Percentiles rank a stretch among this genome's conserved stretches.
phyloP scores from a whole-genome alignment of 805 yeast genomes.

The Monosporozyma aerobia region DNA sequence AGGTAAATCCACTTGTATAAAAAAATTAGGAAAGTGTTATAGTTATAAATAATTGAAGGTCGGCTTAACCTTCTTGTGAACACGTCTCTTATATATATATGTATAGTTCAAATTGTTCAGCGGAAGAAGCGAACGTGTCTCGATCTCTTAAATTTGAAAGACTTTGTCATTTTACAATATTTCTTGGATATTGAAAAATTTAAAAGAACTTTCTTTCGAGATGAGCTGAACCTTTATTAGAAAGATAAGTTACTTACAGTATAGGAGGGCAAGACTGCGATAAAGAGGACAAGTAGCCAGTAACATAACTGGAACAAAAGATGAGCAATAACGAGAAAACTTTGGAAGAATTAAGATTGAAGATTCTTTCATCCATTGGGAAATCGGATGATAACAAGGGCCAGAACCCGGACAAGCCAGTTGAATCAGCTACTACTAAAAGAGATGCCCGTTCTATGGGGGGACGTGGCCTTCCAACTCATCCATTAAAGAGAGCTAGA shows the following conservation, averaged over 20 bases:
- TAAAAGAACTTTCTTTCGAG: neutral
- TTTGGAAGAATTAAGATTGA: conserved; percentile 20
- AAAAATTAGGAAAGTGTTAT: neutral
- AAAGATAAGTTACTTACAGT: too few species aligned
- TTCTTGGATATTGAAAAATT: neutral
- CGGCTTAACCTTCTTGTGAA: neutral
- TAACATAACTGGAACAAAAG: neutral
- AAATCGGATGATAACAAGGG: neutral
- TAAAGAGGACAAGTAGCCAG: neutral
- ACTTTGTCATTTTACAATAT: neutral
- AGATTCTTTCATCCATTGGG: conserved; percentile 23
- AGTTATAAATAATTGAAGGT: neutral
- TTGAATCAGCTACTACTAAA: neutral
- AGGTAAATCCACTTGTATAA: neutral
- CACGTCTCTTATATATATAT: neutral
- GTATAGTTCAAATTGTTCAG: neutral
- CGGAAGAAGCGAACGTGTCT: neutral
- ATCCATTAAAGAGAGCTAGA: neutral
- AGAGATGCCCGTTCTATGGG: conserved; percentile 1
- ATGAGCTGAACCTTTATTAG: neutral
- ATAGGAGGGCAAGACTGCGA: neutral
- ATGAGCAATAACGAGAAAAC: conserved; percentile 8
- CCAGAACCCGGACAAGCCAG: too few species aligned
- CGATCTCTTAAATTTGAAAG: neutral
- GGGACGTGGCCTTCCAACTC: neutral